Percentiles rank a stretch among this genome's conserved stretches.
Conservation (phyloP, 2,329 filamentous ascomycete genomes). For the Penicillium sp. region DNA sequence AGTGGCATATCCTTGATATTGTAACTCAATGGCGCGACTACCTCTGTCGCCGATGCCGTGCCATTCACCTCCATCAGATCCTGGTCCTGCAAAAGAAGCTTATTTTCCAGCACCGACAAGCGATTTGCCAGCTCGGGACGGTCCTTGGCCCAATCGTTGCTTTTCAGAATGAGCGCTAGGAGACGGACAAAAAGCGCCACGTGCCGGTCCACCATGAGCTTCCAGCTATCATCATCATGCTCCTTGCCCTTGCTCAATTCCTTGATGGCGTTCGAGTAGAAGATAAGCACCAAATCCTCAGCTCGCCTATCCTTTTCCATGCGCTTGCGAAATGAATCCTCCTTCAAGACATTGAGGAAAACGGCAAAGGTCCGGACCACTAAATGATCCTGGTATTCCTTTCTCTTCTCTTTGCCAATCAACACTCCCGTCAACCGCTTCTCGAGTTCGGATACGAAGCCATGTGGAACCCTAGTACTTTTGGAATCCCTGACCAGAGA, state of each 20-base stretch:
- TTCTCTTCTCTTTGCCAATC: conserved; percentile 72
- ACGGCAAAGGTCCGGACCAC: conserved; percentile 92
- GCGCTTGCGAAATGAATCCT: conserved; percentile 76
- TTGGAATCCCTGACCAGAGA: conserved; percentile 60
- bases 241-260: conserved; percentile 73
- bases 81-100: conserved; percentile 88
- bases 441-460: conserved; percentile 63
- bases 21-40: conserved; percentile 75
- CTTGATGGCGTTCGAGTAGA: conserved; percentile 91
- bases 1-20: conserved; percentile 96
- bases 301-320: conserved; percentile 92
- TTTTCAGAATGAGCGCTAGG: conserved; percentile 70
- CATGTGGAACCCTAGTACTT: conserved; percentile 64
- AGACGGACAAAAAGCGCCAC: conserved; percentile 90
- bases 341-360: conserved; percentile 89
- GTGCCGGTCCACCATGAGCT: conserved; percentile 85
- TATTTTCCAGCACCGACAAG: conserved; percentile 78
- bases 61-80: conserved; percentile 65
- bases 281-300: conserved; percentile 89
- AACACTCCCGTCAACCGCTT: conserved; percentile 77
- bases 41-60: conserved; percentile 63
- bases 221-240: conserved; percentile 80
- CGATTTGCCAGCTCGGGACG: conserved; percentile 75
- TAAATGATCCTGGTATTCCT: conserved; percentile 82
- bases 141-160: conserved; percentile 78